phyloP scores from a whole-genome alignment of 148 eudicot genomes.

The Silene conica region DNA sequence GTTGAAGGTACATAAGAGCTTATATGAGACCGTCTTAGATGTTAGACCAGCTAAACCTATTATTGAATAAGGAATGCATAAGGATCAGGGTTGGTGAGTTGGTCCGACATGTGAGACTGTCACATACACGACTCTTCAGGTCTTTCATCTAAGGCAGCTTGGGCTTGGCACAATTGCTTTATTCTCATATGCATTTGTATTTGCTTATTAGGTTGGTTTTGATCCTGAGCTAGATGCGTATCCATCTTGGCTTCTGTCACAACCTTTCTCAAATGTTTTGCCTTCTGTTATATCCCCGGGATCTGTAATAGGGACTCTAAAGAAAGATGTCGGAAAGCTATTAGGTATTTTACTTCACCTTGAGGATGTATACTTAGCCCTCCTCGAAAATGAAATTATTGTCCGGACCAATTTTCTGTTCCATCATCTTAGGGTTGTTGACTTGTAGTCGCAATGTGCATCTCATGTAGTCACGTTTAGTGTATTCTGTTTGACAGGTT shows the following conservation, averaged over 20 bases:
- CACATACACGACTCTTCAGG: constrained; percentile 35
- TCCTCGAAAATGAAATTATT: not conserved
- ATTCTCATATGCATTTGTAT: not conserved
- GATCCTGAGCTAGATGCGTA: constrained; percentile 85
- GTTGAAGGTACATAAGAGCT: constrained; percentile 49
- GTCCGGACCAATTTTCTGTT: not conserved
- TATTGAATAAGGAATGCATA: not conserved
- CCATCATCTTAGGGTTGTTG: not conserved
- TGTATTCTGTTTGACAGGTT: constrained; percentile 47
- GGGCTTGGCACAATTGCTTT: too few relatives aligned
- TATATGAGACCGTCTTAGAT: not conserved
- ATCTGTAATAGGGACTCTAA: constrained; percentile 53
- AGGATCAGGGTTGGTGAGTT: not conserved
- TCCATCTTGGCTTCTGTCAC: constrained; percentile 80
- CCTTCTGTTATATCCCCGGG: constrained; percentile 85
- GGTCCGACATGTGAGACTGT: not conserved
- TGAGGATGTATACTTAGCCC: not conserved
- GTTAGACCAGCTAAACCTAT: not conserved
- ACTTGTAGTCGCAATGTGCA: not conserved
- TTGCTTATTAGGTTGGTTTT: constrained; percentile 64
- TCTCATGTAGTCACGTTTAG: constrained; percentile 17
- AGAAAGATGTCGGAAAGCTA: constrained; percentile 50
- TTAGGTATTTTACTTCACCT: constrained; percentile 45
- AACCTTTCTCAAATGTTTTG: constrained; percentile 65
- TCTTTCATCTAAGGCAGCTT: constrained; percentile 19